phyloP scores from a whole-genome alignment of 768 basidiomycete genomes.

The Macrocybe gigantea region DNA sequence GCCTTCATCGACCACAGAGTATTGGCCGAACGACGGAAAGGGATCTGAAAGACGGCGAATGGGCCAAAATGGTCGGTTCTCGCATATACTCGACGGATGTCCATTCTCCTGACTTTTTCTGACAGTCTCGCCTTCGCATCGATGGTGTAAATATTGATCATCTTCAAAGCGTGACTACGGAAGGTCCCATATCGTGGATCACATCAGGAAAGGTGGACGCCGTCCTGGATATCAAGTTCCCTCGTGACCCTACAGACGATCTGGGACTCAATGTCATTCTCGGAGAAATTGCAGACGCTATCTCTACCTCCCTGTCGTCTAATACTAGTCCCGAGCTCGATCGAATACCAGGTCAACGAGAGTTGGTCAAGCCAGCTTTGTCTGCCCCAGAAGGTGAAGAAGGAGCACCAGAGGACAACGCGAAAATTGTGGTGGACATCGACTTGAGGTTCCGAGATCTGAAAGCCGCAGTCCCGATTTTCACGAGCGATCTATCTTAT shows the following conservation, averaged over 20 bases:
- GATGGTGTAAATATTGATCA: constrained; percentile 98
- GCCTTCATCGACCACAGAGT: constrained; percentile 92
- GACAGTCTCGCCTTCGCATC: constrained; percentile 88
- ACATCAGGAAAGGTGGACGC: constrained; percentile 95
- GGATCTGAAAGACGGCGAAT: constrained; percentile 76
- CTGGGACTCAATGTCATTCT: constrained; percentile 74
- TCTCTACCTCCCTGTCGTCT: constrained; percentile 55
- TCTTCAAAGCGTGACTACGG: constrained; percentile 73
- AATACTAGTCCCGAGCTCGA: constrained; percentile 31
- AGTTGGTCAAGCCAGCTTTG: constrained; percentile 82
- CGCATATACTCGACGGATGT: not conserved
- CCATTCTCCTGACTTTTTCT: not conserved
- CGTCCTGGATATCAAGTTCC: constrained; percentile 97
- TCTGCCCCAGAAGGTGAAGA: constrained; percentile 54
- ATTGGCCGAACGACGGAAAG: constrained; percentile 87
- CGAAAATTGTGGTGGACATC: constrained; percentile 77
- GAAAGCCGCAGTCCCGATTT: constrained; percentile 92
- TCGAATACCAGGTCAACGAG: constrained; percentile 80
- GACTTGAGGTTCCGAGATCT: constrained; percentile 93
- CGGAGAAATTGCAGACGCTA: constrained; percentile 86
- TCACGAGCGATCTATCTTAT: constrained; percentile 83
- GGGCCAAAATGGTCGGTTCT: constrained; percentile 80
- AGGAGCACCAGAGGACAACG: constrained; percentile 28
- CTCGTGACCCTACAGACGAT: constrained; percentile 67
- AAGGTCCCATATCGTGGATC: constrained; percentile 95